Conservation (phyloP, 345 rosid genomes). For the Pistacia vera region DNA sequence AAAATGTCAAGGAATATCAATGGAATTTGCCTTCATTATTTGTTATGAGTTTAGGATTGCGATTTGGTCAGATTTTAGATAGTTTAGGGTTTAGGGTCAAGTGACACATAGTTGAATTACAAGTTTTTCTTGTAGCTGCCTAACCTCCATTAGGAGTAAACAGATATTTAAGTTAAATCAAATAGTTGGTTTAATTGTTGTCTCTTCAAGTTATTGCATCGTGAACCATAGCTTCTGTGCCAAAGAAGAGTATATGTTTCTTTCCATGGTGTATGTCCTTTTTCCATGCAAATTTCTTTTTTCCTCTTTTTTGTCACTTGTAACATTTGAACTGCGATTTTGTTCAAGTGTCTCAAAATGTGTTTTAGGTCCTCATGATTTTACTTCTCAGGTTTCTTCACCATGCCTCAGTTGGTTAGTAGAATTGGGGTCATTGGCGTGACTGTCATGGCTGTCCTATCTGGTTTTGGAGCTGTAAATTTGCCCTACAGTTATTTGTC, state of each 20-base stretch:
- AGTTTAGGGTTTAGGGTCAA: too few relatives aligned
- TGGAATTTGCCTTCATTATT: too few relatives aligned
- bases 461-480: slow-evolving; percentile 99
- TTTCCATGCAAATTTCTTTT: background rate
- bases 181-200: background rate
- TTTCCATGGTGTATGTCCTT: background rate
- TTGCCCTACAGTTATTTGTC: slow-evolving; percentile 97
- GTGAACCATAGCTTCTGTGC: background rate
- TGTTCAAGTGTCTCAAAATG: background rate
- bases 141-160: background rate
- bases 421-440: slow-evolving; percentile 98
- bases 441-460: slow-evolving; percentile 93
- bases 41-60: too few relatives aligned
- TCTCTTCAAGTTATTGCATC: background rate
- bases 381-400: slow-evolving; percentile 75
- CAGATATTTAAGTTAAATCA: too few relatives aligned
- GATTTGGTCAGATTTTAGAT: too few relatives aligned
- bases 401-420: slow-evolving; percentile 94
- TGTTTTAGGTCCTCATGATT: slow-evolving; percentile 19
- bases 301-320: background rate
- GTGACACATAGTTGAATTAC: too few relatives aligned
- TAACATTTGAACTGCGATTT: background rate
- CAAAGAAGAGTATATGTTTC: background rate
- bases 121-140: background rate
- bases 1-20: too few relatives aligned